Evolutionary conservation across 2,329 filamentous ascomycete genomes (phyloP).

Genomic region (Teratosphaeria destructans): DNA sequence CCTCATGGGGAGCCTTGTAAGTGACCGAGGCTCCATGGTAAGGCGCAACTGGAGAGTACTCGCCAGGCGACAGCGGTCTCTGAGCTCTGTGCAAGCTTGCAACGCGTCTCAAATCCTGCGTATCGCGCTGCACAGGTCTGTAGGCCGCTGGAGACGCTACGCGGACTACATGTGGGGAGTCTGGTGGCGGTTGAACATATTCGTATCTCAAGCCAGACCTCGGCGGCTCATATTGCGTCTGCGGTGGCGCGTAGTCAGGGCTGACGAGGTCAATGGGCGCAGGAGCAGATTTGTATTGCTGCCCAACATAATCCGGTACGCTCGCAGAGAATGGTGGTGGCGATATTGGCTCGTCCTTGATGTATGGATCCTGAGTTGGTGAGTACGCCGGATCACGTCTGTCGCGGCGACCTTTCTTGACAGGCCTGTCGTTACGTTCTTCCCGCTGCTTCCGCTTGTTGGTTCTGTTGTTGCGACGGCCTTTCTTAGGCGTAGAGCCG

Average conservation of each 20-base stretch:
- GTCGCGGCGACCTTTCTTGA: slow-evolving; percentile 22
- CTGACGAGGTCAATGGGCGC: slow-evolving; percentile 29
- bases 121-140: slow-evolving; percentile 30
- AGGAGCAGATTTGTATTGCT: slow-evolving; percentile 20
- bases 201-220: slow-evolving; percentile 33
- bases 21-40: slow-evolving; percentile 33
- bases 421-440: slow-evolving; percentile 5
- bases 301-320: slow-evolving; percentile 30
- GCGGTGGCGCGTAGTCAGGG: slow-evolving; percentile 28
- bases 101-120: slow-evolving; percentile 37
- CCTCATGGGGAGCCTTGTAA: slow-evolving; percentile 20
- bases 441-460: slow-evolving; percentile 25
- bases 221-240: slow-evolving; percentile 36
- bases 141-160: slow-evolving; percentile 28
- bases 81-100: slow-evolving; percentile 39
- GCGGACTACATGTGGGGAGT: slow-evolving; percentile 23
- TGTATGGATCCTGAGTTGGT: slow-evolving; percentile 36
- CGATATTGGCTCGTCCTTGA: slow-evolving; percentile 54
- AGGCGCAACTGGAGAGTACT: slow-evolving; percentile 30
- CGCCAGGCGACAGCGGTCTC: slow-evolving; percentile 33
- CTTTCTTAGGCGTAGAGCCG: neutral
- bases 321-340: slow-evolving; percentile 43
- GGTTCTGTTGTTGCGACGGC: slow-evolving; percentile 6
- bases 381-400: slow-evolving; percentile 20
- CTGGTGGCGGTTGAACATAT: slow-evolving; percentile 30